Evolutionary conservation across 176 grass and related monocot species (phyloP).

Genomic region (Ensete glaucum): DNA sequence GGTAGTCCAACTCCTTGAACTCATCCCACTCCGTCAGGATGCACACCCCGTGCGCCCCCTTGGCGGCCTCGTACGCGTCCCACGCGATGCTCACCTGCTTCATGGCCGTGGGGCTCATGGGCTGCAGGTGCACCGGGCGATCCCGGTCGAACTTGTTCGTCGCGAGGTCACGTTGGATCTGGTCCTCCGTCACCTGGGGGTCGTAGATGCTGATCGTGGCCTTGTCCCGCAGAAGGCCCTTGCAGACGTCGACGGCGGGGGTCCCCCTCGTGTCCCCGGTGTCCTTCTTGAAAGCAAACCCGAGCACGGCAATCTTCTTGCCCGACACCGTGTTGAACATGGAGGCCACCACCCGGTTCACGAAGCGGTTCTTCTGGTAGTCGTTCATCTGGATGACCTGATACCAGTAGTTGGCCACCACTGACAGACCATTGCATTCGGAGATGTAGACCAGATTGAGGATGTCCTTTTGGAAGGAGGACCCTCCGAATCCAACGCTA

Average conservation of each 20-base stretch:
- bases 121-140: constrained; percentile 44
- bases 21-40: constrained; percentile 54
- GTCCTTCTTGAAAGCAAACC: too few relatives aligned
- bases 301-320: too few relatives aligned
- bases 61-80: not conserved
- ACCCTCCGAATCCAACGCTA: too few relatives aligned
- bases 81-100: constrained; percentile 43
- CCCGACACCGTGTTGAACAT: too few relatives aligned
- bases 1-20: constrained; percentile 42
- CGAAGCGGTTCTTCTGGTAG: constrained; percentile 19
- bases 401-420: constrained; percentile 42
- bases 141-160: not conserved
- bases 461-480: too few relatives aligned
- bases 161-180: too few relatives aligned
- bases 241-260: constrained; percentile 36
- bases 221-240: constrained; percentile 43
- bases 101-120: constrained; percentile 32
- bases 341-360: too few relatives aligned
- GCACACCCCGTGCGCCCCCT: constrained; percentile 9
- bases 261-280: too few relatives aligned
- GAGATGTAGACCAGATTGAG: constrained; percentile 19
- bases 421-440: constrained; percentile 44
- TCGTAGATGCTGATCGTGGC: constrained; percentile 51
- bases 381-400: constrained; percentile 49
- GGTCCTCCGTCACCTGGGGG: constrained; percentile 20